Evolutionary conservation across 2,329 filamentous ascomycete genomes (phyloP).

Genomic region (Arthrobotrys pseudoclavata): DNA sequence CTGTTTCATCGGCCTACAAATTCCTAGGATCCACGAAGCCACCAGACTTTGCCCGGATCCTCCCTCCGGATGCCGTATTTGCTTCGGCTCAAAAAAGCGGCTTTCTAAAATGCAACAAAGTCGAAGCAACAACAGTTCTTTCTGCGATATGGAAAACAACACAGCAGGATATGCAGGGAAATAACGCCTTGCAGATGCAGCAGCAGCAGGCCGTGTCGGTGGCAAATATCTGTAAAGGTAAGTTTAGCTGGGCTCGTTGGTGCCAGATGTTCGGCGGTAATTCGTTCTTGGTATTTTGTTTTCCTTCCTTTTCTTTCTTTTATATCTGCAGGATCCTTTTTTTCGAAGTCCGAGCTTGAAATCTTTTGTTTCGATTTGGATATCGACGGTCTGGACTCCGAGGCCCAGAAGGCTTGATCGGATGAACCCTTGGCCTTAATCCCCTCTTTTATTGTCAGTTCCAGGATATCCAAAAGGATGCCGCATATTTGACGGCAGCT

Average conservation of each 20-base stretch:
- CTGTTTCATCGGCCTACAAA: slow-evolving; percentile 3
- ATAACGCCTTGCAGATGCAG: background rate
- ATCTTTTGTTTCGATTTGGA: background rate
- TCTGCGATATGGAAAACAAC: slow-evolving; percentile 42
- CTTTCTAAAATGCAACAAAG: slow-evolving; percentile 58
- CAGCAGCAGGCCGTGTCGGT: slow-evolving; percentile 8
- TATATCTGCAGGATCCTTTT: background rate
- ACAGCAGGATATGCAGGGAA: background rate
- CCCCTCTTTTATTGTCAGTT: background rate
- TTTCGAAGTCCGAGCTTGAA: background rate
- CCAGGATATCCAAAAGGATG: too few relatives aligned
- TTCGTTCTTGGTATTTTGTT: background rate
- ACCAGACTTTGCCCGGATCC: slow-evolving; percentile 44
- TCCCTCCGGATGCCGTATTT: slow-evolving; percentile 39
- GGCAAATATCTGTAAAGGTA: slow-evolving; percentile 39
- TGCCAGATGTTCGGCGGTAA: too few relatives aligned
- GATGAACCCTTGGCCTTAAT: background rate
- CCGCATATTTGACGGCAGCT: too few relatives aligned
- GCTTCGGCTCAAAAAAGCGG: slow-evolving; percentile 40
- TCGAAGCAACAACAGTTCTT: slow-evolving; percentile 40
- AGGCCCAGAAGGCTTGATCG: background rate
- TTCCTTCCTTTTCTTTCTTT: background rate
- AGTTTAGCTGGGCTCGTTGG: too few relatives aligned
- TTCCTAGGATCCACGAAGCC: slow-evolving; percentile 38
- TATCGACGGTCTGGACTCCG: background rate